Conservation (phyloP, 139 green algal genomes). For the Coelastrella sp. region DNA sequence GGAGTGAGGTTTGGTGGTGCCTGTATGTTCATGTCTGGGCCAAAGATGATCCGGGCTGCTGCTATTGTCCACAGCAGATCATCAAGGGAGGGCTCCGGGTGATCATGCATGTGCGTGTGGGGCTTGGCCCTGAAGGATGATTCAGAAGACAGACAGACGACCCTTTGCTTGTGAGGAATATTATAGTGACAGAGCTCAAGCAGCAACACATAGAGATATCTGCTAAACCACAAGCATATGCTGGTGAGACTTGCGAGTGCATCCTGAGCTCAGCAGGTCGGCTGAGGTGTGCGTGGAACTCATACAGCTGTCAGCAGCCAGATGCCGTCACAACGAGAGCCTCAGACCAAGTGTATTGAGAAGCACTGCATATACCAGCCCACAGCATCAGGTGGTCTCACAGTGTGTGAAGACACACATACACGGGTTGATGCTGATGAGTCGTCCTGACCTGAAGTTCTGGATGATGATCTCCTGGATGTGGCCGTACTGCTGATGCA, state of each 20-base stretch:
- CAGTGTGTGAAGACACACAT: background rate
- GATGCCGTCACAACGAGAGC: background rate
- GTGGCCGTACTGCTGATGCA: constrained; percentile 74
- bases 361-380: background rate
- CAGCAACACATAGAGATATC: too few species aligned
- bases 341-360: too few species aligned
- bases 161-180: too few species aligned
- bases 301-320: too few species aligned
- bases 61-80: constrained; percentile 86
- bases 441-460: constrained; percentile 69
- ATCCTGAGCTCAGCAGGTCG: too few species aligned
- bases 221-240: too few species aligned
- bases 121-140: constrained; percentile 68
- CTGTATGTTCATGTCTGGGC: constrained; percentile 79
- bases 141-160: too few species aligned
- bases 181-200: too few species aligned
- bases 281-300: too few species aligned
- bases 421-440: background rate
- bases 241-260: too few species aligned
- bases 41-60: constrained; percentile 83
- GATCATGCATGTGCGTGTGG: constrained; percentile 75
- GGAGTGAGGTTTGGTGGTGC: constrained; percentile 89
- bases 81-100: constrained; percentile 64
- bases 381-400: background rate
- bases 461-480: constrained; percentile 94